These are phyloP conservation scores for Leishmania braziliensis DNA, from an alignment of 208 protist species.

Conservation along the genomic window DNA sequence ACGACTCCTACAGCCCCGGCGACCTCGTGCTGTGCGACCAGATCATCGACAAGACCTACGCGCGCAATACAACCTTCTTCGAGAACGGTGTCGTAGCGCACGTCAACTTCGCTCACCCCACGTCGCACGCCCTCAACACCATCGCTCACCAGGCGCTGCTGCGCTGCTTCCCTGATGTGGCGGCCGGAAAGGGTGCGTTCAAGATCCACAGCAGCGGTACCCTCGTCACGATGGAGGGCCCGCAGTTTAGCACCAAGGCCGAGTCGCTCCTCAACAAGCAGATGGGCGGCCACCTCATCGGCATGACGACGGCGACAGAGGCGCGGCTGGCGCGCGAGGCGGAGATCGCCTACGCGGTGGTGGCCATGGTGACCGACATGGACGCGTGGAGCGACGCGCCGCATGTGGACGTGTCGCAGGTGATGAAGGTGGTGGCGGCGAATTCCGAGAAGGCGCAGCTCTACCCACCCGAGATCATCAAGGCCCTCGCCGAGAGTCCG, in stretches of 20 bases:
- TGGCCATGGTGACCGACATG: conserved; percentile 95
- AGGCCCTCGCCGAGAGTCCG: conserved; percentile 30
- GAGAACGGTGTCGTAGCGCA: conserved; percentile 79
- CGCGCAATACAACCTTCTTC: conserved; percentile 85
- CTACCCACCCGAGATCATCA: conserved; percentile 55
- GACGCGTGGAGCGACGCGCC: conserved; percentile 89
- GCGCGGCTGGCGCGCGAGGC: conserved; percentile 91
- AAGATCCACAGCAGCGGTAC: conserved; percentile 61
- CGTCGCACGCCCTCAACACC: conserved; percentile 49
- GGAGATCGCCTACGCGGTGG: conserved; percentile 85
- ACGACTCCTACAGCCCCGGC: conserved; percentile 69
- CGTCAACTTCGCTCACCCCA: conserved; percentile 82
- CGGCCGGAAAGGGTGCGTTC: conserved; percentile 30
- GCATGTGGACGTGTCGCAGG: conserved; percentile 66
- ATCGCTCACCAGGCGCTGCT: conserved; percentile 47
- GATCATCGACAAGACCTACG: conserved; percentile 86
- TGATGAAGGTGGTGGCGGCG: conserved; percentile 52
- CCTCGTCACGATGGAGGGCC: conserved; percentile 92
- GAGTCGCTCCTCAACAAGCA: conserved; percentile 85
- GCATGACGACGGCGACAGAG: conserved; percentile 93
- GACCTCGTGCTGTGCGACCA: conserved; percentile 91
- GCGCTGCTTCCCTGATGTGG: conserved; percentile 42
- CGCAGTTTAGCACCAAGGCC: conserved; percentile 88
- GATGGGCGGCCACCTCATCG: conserved; percentile 85
- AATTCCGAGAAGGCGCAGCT: conserved; percentile 79